Percentiles rank a stretch among this genome's conserved stretches.
phyloP scores from a whole-genome alignment of 805 yeast genomes.

The Sugiyamaella mastotermitis region DNA sequence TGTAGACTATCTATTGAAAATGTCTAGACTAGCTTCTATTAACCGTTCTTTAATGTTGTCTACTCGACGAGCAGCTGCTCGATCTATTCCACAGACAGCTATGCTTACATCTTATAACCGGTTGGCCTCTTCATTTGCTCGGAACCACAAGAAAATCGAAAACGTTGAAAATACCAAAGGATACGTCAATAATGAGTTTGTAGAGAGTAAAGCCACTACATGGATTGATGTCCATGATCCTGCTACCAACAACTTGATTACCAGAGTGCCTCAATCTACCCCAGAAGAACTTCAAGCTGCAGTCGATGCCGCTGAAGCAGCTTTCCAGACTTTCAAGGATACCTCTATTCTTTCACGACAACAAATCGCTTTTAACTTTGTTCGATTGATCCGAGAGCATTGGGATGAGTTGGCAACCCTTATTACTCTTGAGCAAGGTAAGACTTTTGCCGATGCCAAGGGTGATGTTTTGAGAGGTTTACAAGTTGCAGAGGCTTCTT shows the following conservation, averaged over 20 bases:
- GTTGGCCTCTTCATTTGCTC: background rate
- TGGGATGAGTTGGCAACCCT: conserved; percentile 63
- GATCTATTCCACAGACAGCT: too few species aligned
- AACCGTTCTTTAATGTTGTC: too few species aligned
- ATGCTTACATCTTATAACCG: background rate
- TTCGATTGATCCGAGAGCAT: conserved; percentile 54
- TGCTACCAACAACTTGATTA: conserved; percentile 60
- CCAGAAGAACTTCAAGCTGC: conserved; percentile 59
- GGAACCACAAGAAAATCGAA: conserved; percentile 25
- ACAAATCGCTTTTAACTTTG: conserved; percentile 65
- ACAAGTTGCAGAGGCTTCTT: conserved; percentile 74
- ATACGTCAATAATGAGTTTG: conserved; percentile 42
- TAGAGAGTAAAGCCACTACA: conserved; percentile 43
- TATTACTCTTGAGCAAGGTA: conserved; percentile 69
- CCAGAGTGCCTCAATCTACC: conserved; percentile 69
- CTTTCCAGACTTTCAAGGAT: conserved; percentile 54
- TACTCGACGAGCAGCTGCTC: too few species aligned
- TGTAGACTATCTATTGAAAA: too few species aligned
- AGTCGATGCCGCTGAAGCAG: conserved; percentile 54
- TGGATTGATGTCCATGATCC: conserved; percentile 75
- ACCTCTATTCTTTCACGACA: conserved; percentile 45
- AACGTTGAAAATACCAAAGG: conserved; percentile 31
- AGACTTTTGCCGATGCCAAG: conserved; percentile 66
- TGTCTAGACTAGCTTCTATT: too few species aligned
- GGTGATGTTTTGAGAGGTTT: conserved; percentile 73